Conservation (phyloP, 192 early-diverging fungal species). For the Entomortierella beljakovae region DNA sequence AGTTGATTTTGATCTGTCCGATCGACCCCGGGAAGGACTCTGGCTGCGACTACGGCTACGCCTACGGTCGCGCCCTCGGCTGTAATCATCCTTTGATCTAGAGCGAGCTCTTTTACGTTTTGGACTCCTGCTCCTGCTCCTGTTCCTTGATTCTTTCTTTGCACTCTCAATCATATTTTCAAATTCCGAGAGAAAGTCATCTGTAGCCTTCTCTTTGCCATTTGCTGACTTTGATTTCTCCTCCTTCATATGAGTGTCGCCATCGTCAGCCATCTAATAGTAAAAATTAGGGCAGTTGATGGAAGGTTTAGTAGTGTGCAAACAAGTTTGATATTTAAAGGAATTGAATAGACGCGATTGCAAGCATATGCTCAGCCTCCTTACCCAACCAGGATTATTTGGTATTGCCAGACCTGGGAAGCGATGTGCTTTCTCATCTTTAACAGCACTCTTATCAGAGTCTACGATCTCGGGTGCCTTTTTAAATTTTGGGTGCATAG, state of each 20-base stretch:
- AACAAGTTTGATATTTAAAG: background rate
- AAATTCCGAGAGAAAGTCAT: slow-evolving; percentile 70
- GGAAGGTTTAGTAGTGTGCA: too few relatives aligned
- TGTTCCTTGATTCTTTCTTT: slow-evolving; percentile 45
- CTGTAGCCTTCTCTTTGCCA: slow-evolving; percentile 39
- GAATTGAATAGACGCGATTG: too few relatives aligned
- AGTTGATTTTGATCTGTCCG: slow-evolving; percentile 25
- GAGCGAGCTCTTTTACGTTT: slow-evolving; percentile 52
- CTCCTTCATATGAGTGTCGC: background rate
- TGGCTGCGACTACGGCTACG: slow-evolving; percentile 42
- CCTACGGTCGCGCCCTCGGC: slow-evolving; percentile 8
- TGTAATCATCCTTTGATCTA: slow-evolving; percentile 22
- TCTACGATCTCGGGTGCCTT: slow-evolving; percentile 18
- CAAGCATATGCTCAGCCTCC: slow-evolving; percentile 3
- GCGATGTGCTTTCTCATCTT: slow-evolving; percentile 66
- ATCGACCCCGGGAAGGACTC: slow-evolving; percentile 38
- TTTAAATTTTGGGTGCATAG: slow-evolving; percentile 78
- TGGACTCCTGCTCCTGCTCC: slow-evolving; percentile 40
- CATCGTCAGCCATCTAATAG: slow-evolving; percentile 12
- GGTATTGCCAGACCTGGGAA: slow-evolving; percentile 86
- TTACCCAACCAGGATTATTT: slow-evolving; percentile 62
- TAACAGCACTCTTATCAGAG: slow-evolving; percentile 36
- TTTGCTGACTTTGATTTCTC: background rate
- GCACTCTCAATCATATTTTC: slow-evolving; percentile 62
- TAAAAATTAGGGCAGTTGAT: background rate